Conservation (phyloP, 805 yeast genomes). For the Suhomyces sp. region DNA sequence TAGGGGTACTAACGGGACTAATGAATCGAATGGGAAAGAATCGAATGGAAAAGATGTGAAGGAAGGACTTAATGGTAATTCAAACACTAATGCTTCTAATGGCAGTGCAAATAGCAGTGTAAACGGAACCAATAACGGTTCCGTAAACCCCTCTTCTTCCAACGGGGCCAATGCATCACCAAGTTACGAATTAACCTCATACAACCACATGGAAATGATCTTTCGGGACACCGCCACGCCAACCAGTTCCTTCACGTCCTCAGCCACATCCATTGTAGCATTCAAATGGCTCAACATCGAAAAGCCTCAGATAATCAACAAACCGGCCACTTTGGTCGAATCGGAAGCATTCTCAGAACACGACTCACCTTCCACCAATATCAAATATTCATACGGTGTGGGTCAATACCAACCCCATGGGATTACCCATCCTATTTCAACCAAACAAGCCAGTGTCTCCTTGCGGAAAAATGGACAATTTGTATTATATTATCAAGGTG, state of each 20-base stretch:
- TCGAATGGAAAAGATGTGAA: slow-evolving; percentile 18
- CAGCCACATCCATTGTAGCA: slow-evolving; percentile 36
- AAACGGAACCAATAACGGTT: background rate
- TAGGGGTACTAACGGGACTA: slow-evolving; percentile 7
- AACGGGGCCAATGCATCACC: slow-evolving; percentile 27
- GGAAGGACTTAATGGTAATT: slow-evolving; percentile 1
- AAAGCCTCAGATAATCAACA: slow-evolving; percentile 58
- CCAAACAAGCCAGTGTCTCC: slow-evolving; percentile 70
- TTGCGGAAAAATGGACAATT: slow-evolving; percentile 63
- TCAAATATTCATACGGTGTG: slow-evolving; percentile 53
- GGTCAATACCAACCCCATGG: slow-evolving; percentile 60
- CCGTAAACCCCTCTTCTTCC: background rate
- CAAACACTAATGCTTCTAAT: slow-evolving; percentile 7
- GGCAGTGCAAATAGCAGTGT: background rate
- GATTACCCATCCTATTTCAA: slow-evolving; percentile 62
- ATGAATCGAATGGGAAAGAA: slow-evolving; percentile 16
- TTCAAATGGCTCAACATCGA: slow-evolving; percentile 76
- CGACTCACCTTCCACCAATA: slow-evolving; percentile 4
- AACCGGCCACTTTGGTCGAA: slow-evolving; percentile 51
- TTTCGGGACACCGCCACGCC: slow-evolving; percentile 43
- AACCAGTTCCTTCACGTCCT: slow-evolving; percentile 11
- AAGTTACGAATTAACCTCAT: slow-evolving; percentile 43
- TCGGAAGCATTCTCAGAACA: too few species aligned
- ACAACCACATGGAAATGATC: slow-evolving; percentile 48
- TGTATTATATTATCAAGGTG: slow-evolving; percentile 62